phyloP scores from a whole-genome alignment of 2,329 filamentous ascomycete species.

The Hypoxylon sp. region DNA sequence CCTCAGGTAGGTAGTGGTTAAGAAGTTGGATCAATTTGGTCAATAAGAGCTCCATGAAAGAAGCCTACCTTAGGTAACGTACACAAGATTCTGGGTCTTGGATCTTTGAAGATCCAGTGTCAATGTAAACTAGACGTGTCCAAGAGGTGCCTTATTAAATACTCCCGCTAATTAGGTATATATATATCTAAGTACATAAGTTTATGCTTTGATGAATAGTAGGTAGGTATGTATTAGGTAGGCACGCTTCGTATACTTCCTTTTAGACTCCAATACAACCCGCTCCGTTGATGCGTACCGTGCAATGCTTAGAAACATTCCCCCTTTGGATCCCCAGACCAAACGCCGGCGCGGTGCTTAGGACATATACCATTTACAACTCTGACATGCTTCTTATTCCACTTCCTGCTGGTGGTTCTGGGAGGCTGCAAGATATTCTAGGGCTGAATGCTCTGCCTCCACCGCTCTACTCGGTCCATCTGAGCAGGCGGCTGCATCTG shows the following conservation, averaged over 20 bases:
- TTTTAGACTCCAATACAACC: constrained; percentile 34
- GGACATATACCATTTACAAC: constrained; percentile 10
- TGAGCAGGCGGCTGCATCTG: constrained; percentile 47
- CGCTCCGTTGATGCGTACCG: constrained; percentile 21
- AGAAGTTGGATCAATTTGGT: too few relatives aligned
- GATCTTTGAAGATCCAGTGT: too few relatives aligned
- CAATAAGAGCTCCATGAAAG: too few relatives aligned
- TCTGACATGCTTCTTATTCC: constrained; percentile 10
- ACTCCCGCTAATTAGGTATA: constrained; percentile 26
- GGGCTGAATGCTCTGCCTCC: constrained; percentile 50
- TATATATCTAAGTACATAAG: constrained; percentile 16
- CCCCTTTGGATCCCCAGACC: background rate
- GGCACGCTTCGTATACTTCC: constrained; percentile 12
- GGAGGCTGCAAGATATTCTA: constrained; percentile 26
- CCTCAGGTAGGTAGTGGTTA: too few relatives aligned
- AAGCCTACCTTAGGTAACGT: too few relatives aligned
- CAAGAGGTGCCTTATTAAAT: background rate
- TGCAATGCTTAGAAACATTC: constrained; percentile 26
- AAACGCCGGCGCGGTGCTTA: constrained; percentile 41
- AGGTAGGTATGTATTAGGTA: constrained; percentile 21
- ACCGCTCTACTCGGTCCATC: constrained; percentile 51
- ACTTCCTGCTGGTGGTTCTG: background rate
- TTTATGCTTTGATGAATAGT: constrained; percentile 1
- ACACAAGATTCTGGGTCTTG: too few relatives aligned
- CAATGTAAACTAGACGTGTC: too few relatives aligned